A percentile compares a stretch with the other conserved stretches of the same genome.
phyloP scores from a whole-genome alignment of 2,329 filamentous ascomycete species.

The Achaetomium macrosporum region DNA sequence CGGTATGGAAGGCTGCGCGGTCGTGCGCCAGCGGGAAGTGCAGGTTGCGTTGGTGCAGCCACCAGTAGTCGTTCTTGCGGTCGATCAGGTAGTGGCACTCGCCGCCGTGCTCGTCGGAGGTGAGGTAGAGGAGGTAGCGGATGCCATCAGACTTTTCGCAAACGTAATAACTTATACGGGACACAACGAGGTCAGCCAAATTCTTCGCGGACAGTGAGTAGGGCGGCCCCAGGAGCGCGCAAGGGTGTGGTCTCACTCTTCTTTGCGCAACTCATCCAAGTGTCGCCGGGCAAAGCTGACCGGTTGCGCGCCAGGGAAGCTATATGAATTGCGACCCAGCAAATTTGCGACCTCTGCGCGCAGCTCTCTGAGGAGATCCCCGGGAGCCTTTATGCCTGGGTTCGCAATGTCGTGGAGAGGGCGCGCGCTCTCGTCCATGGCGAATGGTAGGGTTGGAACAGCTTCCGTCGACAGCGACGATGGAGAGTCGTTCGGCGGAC shows the following conservation, averaged over 20 bases:
- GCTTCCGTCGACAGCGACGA: not conserved
- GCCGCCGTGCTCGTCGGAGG: slow-evolving; percentile 50
- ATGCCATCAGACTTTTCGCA: slow-evolving; percentile 98
- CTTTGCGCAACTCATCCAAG: slow-evolving; percentile 69
- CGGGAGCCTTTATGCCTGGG: slow-evolving; percentile 60
- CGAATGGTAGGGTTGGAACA: not conserved
- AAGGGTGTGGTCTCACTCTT: slow-evolving; percentile 52
- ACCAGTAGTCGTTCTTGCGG: slow-evolving; percentile 96
- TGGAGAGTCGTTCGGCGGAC: no score
- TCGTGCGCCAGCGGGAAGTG: slow-evolving; percentile 73
- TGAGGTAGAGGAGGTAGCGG: slow-evolving; percentile 89
- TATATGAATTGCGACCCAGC: slow-evolving; percentile 60
- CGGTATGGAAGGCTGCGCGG: slow-evolving; percentile 63
- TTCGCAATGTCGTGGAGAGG: slow-evolving; percentile 48
- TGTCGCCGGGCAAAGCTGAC: slow-evolving; percentile 85
- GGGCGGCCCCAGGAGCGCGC: not conserved
- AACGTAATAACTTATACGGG: slow-evolving; percentile 77
- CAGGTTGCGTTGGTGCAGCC: slow-evolving; percentile 60
- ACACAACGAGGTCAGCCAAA: not conserved
- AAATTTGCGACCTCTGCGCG: slow-evolving; percentile 69
- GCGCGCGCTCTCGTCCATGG: slow-evolving; percentile 19
- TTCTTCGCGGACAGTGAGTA: not conserved
- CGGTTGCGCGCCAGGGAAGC: slow-evolving; percentile 87
- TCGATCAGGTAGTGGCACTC: slow-evolving; percentile 92
- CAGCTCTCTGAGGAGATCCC: slow-evolving; percentile 55